These are phyloP conservation scores for Cercophora sp. DNA, from an alignment of 495 filamentous ascomycete species.

Conservation along the genomic window DNA sequence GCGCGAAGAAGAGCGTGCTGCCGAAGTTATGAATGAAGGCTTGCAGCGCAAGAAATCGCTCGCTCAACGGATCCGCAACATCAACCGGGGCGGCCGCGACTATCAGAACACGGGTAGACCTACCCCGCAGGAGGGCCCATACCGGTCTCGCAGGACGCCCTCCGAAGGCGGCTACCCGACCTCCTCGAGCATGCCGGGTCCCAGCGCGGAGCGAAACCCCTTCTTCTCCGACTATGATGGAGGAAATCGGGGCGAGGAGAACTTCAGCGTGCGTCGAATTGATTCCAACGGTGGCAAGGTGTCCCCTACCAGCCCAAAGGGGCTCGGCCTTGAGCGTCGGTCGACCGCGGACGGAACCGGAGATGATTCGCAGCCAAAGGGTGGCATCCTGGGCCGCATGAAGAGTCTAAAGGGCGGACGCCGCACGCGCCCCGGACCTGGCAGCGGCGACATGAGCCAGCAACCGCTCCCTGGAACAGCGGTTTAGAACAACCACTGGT, in stretches of 20 bases:
- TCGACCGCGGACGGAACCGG: constrained; percentile 61
- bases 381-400: constrained; percentile 78
- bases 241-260: constrained; percentile 37
- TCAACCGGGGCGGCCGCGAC: constrained; percentile 53
- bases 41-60: constrained; percentile 89
- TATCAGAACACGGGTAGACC: constrained; percentile 49
- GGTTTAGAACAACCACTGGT: constrained; percentile 22
- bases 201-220: constrained; percentile 63
- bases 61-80: constrained; percentile 75
- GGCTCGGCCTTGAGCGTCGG: constrained; percentile 59
- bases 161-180: constrained; percentile 49
- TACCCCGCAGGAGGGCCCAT: constrained; percentile 46
- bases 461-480: constrained; percentile 25
- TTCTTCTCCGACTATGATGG: constrained; percentile 84
- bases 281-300: constrained; percentile 38
- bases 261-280: constrained; percentile 36
- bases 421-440: constrained; percentile 32
- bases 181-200: constrained; percentile 74
- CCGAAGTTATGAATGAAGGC: constrained; percentile 53
- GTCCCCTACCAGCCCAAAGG: constrained; percentile 62
- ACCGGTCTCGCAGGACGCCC: constrained; percentile 37
- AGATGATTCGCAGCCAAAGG: constrained; percentile 42
- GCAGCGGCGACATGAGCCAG: constrained; percentile 23
- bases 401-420: constrained; percentile 73
- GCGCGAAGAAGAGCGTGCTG: constrained; percentile 61